A percentile compares a stretch with the other conserved stretches of the same genome.
These are phyloP conservation scores for Cicer pinnatifidum DNA, from an alignment of 306 rosid species.

Conservation along the genomic window DNA sequence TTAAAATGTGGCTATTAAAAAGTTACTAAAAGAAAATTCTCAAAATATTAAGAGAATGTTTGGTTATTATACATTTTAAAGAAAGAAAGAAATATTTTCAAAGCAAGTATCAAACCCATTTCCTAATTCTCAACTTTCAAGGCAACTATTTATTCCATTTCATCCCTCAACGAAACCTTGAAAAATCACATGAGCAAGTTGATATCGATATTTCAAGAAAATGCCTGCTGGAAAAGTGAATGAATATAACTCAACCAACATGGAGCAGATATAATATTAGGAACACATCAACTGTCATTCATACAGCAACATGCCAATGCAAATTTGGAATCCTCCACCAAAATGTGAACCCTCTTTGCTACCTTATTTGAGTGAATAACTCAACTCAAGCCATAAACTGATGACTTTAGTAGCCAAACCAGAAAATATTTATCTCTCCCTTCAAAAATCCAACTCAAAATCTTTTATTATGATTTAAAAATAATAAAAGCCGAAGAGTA, in stretches of 20 bases:
- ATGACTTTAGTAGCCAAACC: neutral
- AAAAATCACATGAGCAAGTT: neutral
- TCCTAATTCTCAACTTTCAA: neutral
- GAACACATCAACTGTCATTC: slow-evolving; percentile 7
- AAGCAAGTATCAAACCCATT: no score
- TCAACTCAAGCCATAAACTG: neutral
- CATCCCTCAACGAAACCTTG: neutral
- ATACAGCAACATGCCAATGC: neutral
- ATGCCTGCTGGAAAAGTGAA: neutral
- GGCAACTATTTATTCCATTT: neutral
- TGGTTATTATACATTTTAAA: no score
- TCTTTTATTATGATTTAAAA: slow-evolving; percentile 1
- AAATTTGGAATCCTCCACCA: slow-evolving; percentile 4
- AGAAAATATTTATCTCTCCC: no score
- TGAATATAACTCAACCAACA: neutral
- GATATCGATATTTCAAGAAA: neutral
- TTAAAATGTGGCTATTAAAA: no score
- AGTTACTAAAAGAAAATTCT: no score
- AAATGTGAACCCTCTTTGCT: neutral
- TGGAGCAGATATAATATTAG: neutral
- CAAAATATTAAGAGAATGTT: no score
- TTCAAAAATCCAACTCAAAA: neutral
- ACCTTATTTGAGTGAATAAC: neutral
- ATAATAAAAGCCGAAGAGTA: neutral
- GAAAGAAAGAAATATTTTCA: no score